A percentile compares a stretch with the other conserved stretches of the same genome.
Conservation (phyloP, 2,329 filamentous ascomycete genomes). For the Lecanosticta acicola region DNA sequence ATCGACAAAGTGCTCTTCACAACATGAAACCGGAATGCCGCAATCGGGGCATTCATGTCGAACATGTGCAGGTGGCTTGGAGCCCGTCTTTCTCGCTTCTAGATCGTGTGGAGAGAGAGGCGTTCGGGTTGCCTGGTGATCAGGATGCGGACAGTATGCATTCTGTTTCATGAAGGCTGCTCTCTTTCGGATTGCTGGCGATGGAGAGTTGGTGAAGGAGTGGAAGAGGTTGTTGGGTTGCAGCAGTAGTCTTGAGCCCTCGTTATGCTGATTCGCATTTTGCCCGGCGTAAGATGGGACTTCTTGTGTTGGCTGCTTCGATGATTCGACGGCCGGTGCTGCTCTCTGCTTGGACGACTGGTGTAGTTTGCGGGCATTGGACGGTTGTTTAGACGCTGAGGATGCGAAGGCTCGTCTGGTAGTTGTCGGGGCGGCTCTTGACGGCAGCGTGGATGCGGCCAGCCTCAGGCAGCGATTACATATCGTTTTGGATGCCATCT, state of each 20-base stretch:
- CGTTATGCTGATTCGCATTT: constrained; percentile 10
- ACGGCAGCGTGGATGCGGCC: constrained; percentile 7
- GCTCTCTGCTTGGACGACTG: constrained; percentile 19
- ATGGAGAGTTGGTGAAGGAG: constrained; percentile 80
- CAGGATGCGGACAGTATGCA: constrained; percentile 86
- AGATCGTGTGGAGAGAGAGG: constrained; percentile 60
- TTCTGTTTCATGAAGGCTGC: constrained; percentile 90
- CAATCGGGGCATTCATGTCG: constrained; percentile 95
- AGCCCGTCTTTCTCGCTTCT: constrained; percentile 56
- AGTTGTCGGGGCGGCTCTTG: constrained; percentile 8
- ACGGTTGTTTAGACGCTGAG: constrained; percentile 16
- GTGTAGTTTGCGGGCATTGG: constrained; percentile 20
- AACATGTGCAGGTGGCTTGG: constrained; percentile 70
- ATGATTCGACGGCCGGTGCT: constrained; percentile 14
- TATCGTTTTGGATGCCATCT: constrained; percentile 24
- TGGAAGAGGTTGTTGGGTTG: constrained; percentile 84
- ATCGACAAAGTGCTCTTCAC: constrained; percentile 89
- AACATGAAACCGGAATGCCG: constrained; percentile 88
- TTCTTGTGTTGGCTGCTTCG: constrained; percentile 6
- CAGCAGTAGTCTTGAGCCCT: constrained; percentile 44
- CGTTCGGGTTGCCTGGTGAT: constrained; percentile 69
- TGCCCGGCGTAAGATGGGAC: constrained; percentile 6
- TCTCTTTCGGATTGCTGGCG: constrained; percentile 77
- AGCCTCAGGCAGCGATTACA: constrained; percentile 24
- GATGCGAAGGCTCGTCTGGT: constrained; percentile 20